These are phyloP conservation scores for Geotrichum ghanense DNA, from an alignment of 805 yeast genomes.

Conservation along the genomic window DNA sequence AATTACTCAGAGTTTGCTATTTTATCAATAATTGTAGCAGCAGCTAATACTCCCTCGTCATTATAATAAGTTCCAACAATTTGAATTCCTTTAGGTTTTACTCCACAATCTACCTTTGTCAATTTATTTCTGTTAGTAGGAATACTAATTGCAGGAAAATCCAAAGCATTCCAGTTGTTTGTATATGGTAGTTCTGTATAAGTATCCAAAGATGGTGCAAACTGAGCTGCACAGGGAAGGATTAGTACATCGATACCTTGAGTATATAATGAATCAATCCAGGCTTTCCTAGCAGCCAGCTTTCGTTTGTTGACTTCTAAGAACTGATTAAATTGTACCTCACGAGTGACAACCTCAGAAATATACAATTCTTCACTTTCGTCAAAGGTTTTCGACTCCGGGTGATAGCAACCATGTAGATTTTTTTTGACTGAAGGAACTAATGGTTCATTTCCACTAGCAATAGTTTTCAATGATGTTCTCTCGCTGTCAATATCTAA, in stretches of 20 bases:
- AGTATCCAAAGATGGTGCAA: background rate
- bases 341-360: background rate
- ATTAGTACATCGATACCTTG: slow-evolving; percentile 1
- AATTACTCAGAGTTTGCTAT: no score
- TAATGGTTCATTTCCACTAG: slow-evolving; percentile 1
- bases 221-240: slow-evolving; percentile 3
- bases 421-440: slow-evolving; percentile 1
- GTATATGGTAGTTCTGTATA: background rate
- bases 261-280: background rate
- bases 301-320: background rate
- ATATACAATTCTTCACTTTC: background rate
- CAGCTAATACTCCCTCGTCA: background rate
- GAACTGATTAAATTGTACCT: background rate
- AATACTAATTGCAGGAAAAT: slow-evolving; percentile 7
- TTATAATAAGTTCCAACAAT: background rate
- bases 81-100: background rate
- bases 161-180: slow-evolving; percentile 9
- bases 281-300: background rate
- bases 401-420: background rate
- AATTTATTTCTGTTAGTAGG: slow-evolving; percentile 4
- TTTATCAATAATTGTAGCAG: background rate
- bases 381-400: background rate
- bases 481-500: background rate
- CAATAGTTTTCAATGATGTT: background rate
- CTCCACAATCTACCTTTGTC: background rate